Evolutionary conservation across 345 rosid species (phyloP), one percentile per base, ranked within the genome.

Genomic region (Hevea brasiliensis): DNA sequence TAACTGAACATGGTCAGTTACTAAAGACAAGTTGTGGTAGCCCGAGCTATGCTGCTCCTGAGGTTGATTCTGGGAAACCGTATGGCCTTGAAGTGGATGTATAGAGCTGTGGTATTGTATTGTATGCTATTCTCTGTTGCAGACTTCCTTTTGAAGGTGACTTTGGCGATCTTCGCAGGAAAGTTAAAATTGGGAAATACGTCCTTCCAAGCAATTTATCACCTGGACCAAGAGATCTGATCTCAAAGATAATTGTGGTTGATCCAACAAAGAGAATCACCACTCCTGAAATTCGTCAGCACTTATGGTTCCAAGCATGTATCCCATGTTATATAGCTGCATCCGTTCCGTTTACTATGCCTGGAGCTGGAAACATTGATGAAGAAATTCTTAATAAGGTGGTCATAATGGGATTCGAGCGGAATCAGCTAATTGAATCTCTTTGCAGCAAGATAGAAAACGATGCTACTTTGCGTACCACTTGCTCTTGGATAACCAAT

Each of bases 41-140:
- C n/a, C n/a, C n/a, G n/a, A n/a, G n/a, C n/a, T n/a, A n/a, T n/a
- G n/a, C n/a, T 69, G 42, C 42, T 40, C 70, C 75, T 32, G 74
- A 89, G 97, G 94, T 93, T 45, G 81, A 90, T 59, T 88, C 94
- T 2, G 92, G 91, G 15, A 90, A 89, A 67, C 75, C 87, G 71
- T 91, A 93, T 78, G 97, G 98, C n/a, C 89, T 92, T 68, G 97
- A 89, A 83, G 90, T 90, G n/a, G n/a, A n/a, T 77, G 92, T 93
- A 47, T 93, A 97, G 97, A 93, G 98, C 79, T 93, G 98, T 73
- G 98, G 98, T 29, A 91, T 93, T 56, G 89, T 89, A 76, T 83
- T 91, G 65, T 93, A 89, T 72, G 96, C 90, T 55, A 94, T 93
- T 93, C 70, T 90, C n/a, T n/a, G 90, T 68, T 94, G 98, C 13